A percentile compares a stretch with the other conserved stretches of the same genome.
These are phyloP conservation scores for Botrytis porri DNA, from an alignment of 2,329 filamentous ascomycete genomes.

Conservation along the genomic window DNA sequence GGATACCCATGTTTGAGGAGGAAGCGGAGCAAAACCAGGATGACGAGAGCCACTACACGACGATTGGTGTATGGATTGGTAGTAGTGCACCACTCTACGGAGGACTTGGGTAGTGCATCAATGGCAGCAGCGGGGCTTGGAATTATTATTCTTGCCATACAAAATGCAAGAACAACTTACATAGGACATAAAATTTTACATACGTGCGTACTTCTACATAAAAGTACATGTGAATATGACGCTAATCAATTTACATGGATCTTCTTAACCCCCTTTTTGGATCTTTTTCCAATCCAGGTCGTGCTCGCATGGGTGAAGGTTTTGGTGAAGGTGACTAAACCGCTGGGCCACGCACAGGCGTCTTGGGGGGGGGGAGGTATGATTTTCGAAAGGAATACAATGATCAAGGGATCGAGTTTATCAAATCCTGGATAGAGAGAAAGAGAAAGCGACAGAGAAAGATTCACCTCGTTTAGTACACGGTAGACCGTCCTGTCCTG, in stretches of 20 bases:
- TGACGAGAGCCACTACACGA: conserved; percentile 22
- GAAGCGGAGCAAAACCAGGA: conserved; percentile 19
- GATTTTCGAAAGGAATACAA: conserved; percentile 8
- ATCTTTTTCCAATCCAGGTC: not conserved
- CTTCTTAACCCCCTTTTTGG: conserved; percentile 13
- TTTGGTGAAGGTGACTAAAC: conserved; percentile 9
- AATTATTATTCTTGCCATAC: not conserved
- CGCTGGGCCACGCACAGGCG: conserved; percentile 13
- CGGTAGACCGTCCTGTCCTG: not conserved
- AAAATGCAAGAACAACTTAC: not conserved
- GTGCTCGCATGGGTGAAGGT: conserved; percentile 14
- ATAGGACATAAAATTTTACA: not conserved
- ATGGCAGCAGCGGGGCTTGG: not conserved
- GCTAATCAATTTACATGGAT: not conserved
- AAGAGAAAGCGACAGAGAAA: not conserved
- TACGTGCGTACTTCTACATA: not conserved
- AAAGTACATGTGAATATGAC: not conserved
- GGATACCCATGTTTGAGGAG: conserved; percentile 22
- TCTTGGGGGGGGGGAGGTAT: not conserved
- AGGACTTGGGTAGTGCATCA: not conserved
- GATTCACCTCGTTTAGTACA: not conserved
- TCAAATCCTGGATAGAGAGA: not conserved
- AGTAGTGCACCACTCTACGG: not conserved
- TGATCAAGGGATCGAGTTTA: conserved; percentile 9
- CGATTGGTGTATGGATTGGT: conserved; percentile 18